A percentile compares a stretch with the other conserved stretches of the same genome.
These are phyloP conservation scores for Carpinus viminea DNA, from an alignment of 306 rosid genomes.

Conservation along the genomic window DNA sequence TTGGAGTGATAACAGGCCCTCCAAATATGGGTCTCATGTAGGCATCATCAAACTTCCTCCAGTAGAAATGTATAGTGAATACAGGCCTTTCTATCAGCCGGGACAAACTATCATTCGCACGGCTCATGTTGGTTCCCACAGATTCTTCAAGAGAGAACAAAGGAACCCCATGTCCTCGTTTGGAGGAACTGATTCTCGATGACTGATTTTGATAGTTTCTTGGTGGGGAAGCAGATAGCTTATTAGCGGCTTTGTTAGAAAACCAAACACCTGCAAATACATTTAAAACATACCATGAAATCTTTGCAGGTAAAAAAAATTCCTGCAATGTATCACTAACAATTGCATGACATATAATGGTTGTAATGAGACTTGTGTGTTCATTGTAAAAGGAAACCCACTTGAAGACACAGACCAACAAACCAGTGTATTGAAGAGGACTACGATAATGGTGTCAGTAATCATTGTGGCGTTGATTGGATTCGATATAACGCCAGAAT, in stretches of 20 bases:
- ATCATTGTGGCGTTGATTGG: slow-evolving; percentile 77
- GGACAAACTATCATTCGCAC: slow-evolving; percentile 74
- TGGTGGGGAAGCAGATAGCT: slow-evolving; percentile 58
- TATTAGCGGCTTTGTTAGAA: slow-evolving; percentile 74
- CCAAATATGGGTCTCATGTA: slow-evolving; percentile 95
- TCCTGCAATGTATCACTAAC: neutral
- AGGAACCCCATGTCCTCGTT: slow-evolving; percentile 63
- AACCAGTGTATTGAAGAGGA: slow-evolving; percentile 85
- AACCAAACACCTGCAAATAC: slow-evolving; percentile 69
- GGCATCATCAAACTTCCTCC: slow-evolving; percentile 86
- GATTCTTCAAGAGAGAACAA: slow-evolving; percentile 72
- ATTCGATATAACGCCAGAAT: slow-evolving; percentile 71
- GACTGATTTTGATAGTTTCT: slow-evolving; percentile 19
- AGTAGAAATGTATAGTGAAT: slow-evolving; percentile 65
- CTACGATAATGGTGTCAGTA: slow-evolving; percentile 75
- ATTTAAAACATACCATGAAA: neutral
- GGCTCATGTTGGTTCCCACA: slow-evolving; percentile 54
- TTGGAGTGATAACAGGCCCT: slow-evolving; percentile 44
- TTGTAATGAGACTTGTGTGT: neutral
- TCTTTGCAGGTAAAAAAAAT: too few species aligned
- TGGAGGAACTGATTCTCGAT: slow-evolving; percentile 28
- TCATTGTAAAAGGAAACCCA: neutral
- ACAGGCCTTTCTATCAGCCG: slow-evolving; percentile 81
- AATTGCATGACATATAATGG: neutral
- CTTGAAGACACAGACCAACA: slow-evolving; percentile 15